These are phyloP conservation scores for Cercophora sp. DNA, from an alignment of 495 filamentous ascomycete species.

Conservation along the genomic window DNA sequence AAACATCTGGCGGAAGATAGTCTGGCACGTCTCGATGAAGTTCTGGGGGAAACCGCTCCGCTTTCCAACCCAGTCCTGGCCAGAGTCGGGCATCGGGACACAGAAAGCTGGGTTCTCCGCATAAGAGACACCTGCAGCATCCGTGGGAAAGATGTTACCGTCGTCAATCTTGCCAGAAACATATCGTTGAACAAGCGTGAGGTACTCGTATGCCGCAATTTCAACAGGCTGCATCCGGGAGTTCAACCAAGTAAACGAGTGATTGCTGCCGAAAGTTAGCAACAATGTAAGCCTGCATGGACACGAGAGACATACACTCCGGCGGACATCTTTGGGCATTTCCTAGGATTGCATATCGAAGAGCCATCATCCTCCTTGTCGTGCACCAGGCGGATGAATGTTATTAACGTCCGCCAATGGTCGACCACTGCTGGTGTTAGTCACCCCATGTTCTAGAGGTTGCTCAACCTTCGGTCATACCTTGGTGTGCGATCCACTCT, in stretches of 20 bases:
- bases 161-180: constrained; percentile 89
- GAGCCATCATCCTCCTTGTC: constrained; percentile 68
- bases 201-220: constrained; percentile 78
- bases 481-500: constrained; percentile 93
- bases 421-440: constrained; percentile 70
- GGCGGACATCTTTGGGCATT: constrained; percentile 88
- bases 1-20: constrained; percentile 96
- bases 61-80: constrained; percentile 72
- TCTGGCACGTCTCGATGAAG: constrained; percentile 82
- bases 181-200: constrained; percentile 91
- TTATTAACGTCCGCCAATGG: constrained; percentile 78
- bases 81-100: constrained; percentile 57
- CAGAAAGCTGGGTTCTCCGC: constrained; percentile 54
- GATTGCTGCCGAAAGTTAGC: constrained; percentile 48
- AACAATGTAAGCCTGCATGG: not conserved
- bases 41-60: constrained; percentile 81
- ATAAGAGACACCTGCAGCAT: constrained; percentile 53
- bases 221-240: constrained; percentile 59
- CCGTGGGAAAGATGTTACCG: constrained; percentile 77
- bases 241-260: constrained; percentile 93
- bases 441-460: constrained; percentile 4
- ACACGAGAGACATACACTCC: constrained; percentile 62
- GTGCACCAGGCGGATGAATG: constrained; percentile 77
- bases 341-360: constrained; percentile 75
- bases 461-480: constrained; percentile 43